Evolutionary conservation across 2,329 filamentous ascomycete species (phyloP).

Genomic region (Colletotrichum sp.): DNA sequence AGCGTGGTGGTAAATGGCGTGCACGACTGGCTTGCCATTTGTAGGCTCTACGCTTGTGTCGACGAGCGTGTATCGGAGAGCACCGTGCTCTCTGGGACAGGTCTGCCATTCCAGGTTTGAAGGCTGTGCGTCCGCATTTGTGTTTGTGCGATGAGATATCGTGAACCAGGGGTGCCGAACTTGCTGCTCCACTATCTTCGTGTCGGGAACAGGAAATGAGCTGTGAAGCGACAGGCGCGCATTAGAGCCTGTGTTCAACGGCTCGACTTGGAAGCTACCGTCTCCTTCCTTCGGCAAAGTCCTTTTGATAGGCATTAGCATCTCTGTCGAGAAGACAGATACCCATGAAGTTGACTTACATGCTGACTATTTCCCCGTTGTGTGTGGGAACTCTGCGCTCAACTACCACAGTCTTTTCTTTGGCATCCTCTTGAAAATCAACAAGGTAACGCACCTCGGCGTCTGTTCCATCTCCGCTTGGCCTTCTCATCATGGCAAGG

Average conservation of each 20-base stretch:
- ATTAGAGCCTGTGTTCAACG: neutral
- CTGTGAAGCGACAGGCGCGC: neutral
- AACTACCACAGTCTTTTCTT: neutral
- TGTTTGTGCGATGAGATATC: neutral
- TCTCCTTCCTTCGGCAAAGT: neutral
- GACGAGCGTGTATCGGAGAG: conserved; percentile 17
- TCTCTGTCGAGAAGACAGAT: neutral
- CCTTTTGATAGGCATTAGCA: neutral
- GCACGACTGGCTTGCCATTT: neutral
- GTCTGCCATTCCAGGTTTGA: conserved; percentile 9
- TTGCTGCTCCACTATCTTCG: neutral
- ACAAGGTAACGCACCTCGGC: conserved; percentile 19
- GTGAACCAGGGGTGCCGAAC: conserved; percentile 11
- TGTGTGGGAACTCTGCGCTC: neutral
- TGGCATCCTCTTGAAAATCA: neutral
- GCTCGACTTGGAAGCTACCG: neutral
- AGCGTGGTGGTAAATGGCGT: conserved; percentile 23
- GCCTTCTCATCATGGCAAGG: conserved; percentile 14
- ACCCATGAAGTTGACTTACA: neutral
- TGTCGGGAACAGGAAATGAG: neutral
- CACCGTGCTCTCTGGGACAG: neutral
- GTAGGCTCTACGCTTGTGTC: neutral
- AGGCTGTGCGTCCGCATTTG: neutral
- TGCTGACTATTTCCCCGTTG: neutral
- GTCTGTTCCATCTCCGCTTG: conserved; percentile 18